Base-by-base conservation (phyloP, 2,329 filamentous ascomycete genomes). In the Xylaria sp. region DNA sequence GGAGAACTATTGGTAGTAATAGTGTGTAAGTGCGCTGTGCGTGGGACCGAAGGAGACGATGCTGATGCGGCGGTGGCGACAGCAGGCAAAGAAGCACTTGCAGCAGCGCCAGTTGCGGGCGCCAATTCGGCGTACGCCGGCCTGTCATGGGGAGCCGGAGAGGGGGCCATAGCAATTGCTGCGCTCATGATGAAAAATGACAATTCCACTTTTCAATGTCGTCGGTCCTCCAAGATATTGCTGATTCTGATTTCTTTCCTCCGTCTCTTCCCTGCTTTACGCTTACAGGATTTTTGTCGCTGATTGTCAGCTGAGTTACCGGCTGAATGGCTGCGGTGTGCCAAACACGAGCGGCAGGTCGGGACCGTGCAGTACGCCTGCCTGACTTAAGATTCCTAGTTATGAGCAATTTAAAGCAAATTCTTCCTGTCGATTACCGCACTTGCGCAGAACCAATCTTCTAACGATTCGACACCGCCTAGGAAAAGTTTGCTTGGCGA, bases 161-260 rank as follows among this genome's bases (percentile, higher is more conserved):
- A 88, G 68, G 86, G 86, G 73, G 85, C 86, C 87, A 89, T 88
- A 72, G 86, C 85, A 74, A 89, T 84, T 76, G 85, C 86, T 75
- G 87, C 82, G 80, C 86, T 89, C 87, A 89, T 89, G 75, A 70
- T 87, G 72, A 67, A 67, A 3, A 54, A 54, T 3, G 25, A 52
- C 43, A 21, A 41, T n/a, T 43, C 19, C 53, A 15, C 25, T 54
- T 15, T 41, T 55, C n/a, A 40, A 21, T 62, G 64, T 67, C 58
- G 65, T 67, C 51, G 58, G 21, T 2, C 15, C 19, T 53, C 23
- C 17, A 23, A 41, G 40, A 37, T 59, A 15, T 54, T 51, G 21
- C 13, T 49, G 49, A 35, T 11, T 53, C 47, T 17, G 44, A 54
- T 56, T 40, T 1, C 23, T 37, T n/a, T 53, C 29, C 46, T 21